These are phyloP conservation scores for Paralagenidium karlingii DNA, from an alignment of 352 stramenopile species.

Conservation along the genomic window DNA sequence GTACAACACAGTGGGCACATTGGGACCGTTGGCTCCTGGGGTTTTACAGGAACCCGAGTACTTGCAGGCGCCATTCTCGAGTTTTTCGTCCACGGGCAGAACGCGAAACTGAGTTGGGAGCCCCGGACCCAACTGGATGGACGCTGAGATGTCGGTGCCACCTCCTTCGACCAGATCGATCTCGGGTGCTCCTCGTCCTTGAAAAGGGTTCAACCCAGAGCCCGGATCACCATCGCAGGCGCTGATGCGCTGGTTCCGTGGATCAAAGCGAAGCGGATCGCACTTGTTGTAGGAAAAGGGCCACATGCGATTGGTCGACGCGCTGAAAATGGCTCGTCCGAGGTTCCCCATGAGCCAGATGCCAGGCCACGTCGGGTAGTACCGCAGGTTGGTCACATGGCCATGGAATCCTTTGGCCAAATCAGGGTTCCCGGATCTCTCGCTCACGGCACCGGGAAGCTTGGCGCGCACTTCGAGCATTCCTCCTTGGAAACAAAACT, in stretches of 20 bases:
- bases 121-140: constrained; percentile 76
- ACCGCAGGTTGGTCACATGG: constrained; percentile 10
- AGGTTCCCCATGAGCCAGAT: constrained; percentile 96
- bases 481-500: constrained; percentile 89
- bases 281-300: constrained; percentile 93
- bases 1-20: constrained; percentile 14
- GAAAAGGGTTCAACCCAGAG: constrained; percentile 78
- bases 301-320: constrained; percentile 90
- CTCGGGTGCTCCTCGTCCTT: constrained; percentile 88
- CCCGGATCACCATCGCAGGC: constrained; percentile 88
- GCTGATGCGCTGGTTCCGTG: constrained; percentile 59
- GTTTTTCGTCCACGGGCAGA: constrained; percentile 9
- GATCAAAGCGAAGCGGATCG: constrained; percentile 43
- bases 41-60: constrained; percentile 30
- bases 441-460: constrained; percentile 66
- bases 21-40: constrained; percentile 20
- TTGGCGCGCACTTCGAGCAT: constrained; percentile 84
- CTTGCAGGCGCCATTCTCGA: constrained; percentile 16
- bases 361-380: constrained; percentile 86
- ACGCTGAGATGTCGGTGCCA: constrained; percentile 78
- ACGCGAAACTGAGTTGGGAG: constrained; percentile 40
- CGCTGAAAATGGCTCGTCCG: constrained; percentile 90
- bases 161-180: constrained; percentile 94
- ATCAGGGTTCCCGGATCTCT: constrained; percentile 30
- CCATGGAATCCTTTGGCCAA: constrained; percentile 1